Evolutionary conservation across 2,329 filamentous ascomycete species (phyloP).

Genomic region (Leptographium lundbergii): DNA sequence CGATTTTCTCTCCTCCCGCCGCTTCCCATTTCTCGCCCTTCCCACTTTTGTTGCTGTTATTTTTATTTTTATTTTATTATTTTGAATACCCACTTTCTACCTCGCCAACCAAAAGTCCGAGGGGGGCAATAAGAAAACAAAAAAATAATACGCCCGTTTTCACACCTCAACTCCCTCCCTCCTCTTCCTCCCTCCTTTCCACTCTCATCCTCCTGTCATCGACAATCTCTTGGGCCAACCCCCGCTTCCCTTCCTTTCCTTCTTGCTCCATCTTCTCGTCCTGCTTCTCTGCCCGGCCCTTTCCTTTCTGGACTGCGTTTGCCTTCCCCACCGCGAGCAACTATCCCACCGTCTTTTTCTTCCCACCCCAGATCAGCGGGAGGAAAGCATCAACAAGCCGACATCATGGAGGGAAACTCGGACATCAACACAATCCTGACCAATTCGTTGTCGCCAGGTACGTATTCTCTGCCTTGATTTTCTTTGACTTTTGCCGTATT

Average conservation of each 20-base stretch:
- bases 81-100: constrained; percentile 8
- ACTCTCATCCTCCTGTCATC: not conserved
- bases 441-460: constrained; percentile 92
- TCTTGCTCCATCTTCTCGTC: not conserved
- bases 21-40: not conserved
- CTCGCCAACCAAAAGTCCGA: constrained; percentile 7
- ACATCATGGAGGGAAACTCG: constrained; percentile 59
- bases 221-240: not conserved
- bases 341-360: constrained; percentile 1
- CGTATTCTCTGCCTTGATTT: constrained; percentile 21
- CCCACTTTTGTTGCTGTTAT: constrained; percentile 2
- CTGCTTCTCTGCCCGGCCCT: not conserved
- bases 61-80: constrained; percentile 3
- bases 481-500: constrained; percentile 1
- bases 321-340: not conserved
- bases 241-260: not conserved
- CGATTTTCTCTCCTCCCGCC: not conserved
- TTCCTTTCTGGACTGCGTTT: not conserved
- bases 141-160: constrained; percentile 3
- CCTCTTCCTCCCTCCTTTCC: constrained; percentile 1
- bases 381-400: constrained; percentile 3
- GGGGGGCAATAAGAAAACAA: constrained; percentile 5
- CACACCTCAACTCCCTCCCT: constrained; percentile 2
- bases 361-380: constrained; percentile 1
- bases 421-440: constrained; percentile 97